Evolutionary conservation across 495 filamentous ascomycete species (phyloP).

Genomic region (Aspergillus affinis): DNA sequence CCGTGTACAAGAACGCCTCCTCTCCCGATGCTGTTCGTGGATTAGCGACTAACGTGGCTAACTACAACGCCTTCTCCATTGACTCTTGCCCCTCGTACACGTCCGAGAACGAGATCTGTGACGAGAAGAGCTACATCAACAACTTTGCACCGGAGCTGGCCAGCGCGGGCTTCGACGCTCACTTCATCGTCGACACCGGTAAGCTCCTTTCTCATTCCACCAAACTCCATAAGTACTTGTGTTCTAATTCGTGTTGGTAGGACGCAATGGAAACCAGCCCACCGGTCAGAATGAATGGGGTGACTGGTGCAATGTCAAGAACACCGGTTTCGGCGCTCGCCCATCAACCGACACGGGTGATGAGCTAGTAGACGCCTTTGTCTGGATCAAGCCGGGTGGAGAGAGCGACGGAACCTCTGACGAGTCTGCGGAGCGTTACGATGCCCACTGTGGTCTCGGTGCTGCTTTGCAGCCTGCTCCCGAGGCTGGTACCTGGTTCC

Average conservation of each 20-base stretch:
- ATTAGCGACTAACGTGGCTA: conserved; percentile 75
- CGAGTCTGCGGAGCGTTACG: conserved; percentile 60
- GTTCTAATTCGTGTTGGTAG: conserved; percentile 17
- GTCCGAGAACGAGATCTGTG: conserved; percentile 47
- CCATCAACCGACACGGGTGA: conserved; percentile 62
- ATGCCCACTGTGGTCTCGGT: conserved; percentile 66
- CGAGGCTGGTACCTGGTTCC: conserved; percentile 77
- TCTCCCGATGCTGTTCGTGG: conserved; percentile 67
- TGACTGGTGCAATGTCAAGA: conserved; percentile 82
- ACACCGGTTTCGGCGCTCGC: conserved; percentile 71
- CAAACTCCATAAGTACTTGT: background rate
- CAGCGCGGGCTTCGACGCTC: conserved; percentile 63
- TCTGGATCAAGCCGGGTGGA: conserved; percentile 84
- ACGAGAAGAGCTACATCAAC: conserved; percentile 73
- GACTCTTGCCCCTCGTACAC: conserved; percentile 45
- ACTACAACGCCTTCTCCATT: conserved; percentile 67
- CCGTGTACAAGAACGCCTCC: conserved; percentile 64
- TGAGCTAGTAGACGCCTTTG: conserved; percentile 69
- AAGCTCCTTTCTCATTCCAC: conserved; percentile 5
- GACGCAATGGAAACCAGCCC: conserved; percentile 67
- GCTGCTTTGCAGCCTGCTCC: conserved; percentile 66
- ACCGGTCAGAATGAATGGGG: conserved; percentile 66
- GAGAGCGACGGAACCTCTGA: conserved; percentile 78
- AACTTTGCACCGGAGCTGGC: conserved; percentile 62
- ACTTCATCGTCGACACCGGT: conserved; percentile 70